These are phyloP conservation scores for Rhazya stricta DNA, from an alignment of 257 asterid genomes.

Conservation along the genomic window DNA sequence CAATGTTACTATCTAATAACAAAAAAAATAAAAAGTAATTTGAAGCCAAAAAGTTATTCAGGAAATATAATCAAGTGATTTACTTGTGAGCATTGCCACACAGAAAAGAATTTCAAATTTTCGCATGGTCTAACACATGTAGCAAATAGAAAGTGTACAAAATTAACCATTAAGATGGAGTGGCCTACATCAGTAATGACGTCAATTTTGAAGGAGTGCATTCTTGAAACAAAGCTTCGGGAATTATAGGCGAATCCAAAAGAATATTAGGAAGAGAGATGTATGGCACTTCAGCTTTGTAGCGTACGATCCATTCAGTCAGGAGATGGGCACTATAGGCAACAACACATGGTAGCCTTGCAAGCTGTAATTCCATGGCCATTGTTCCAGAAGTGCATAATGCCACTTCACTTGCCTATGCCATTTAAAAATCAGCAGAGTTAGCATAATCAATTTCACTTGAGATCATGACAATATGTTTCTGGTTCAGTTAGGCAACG, in stretches of 20 bases:
- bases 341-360: constrained; percentile 85
- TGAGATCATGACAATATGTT: neutral
- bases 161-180: constrained; percentile 7
- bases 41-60: neutral
- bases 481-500: neutral
- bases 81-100: neutral
- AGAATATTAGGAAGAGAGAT: constrained; percentile 87
- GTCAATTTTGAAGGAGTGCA: constrained; percentile 77
- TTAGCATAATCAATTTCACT: neutral
- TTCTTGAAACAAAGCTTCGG: constrained; percentile 74
- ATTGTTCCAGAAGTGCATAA: constrained; percentile 94
- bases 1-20: neutral
- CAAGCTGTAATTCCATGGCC: constrained; percentile 87
- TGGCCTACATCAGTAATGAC: constrained; percentile 50
- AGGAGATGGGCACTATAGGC: constrained; percentile 86
- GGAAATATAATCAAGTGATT: neutral
- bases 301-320: constrained; percentile 75
- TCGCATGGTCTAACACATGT: neutral
- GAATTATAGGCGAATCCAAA: constrained; percentile 60
- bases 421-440: constrained; percentile 11
- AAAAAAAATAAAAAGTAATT: neutral
- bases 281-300: constrained; percentile 73
- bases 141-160: neutral
- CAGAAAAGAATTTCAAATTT: neutral
- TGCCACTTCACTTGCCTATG: constrained; percentile 83